Conservation (phyloP, 108 stramenopile genomes). For the Hondaea fermentalgiana region DNA sequence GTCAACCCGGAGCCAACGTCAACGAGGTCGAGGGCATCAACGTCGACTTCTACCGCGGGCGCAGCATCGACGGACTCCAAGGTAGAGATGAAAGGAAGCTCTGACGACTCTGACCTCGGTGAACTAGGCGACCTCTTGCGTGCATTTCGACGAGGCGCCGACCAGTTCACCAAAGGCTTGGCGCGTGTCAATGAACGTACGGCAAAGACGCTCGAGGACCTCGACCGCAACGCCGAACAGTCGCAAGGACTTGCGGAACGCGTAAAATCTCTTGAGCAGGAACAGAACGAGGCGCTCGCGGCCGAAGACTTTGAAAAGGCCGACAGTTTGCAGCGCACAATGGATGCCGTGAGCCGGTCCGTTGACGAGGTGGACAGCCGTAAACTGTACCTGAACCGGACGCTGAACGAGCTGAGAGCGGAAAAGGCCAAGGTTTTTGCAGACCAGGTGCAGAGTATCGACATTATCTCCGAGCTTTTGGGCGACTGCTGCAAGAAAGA, state of each 20-base stretch:
- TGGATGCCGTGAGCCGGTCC: background rate
- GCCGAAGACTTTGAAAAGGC: conserved; percentile 15
- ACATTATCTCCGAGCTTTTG: background rate
- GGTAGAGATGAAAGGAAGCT: background rate
- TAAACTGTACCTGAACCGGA: background rate
- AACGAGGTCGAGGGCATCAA: background rate
- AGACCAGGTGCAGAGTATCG: background rate
- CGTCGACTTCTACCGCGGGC: background rate
- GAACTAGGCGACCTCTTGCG: background rate
- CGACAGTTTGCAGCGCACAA: background rate
- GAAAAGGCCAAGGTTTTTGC: background rate
- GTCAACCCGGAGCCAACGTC: too few relatives aligned
- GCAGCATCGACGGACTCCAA: too few relatives aligned
- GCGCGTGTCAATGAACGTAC: background rate
- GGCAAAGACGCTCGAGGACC: background rate
- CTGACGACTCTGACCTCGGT: background rate
- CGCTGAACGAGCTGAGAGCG: background rate
- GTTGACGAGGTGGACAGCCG: background rate
- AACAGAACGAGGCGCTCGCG: background rate
- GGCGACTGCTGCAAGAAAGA: conserved; percentile 15
- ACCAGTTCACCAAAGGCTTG: background rate
- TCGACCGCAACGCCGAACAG: background rate
- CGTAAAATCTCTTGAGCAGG: background rate
- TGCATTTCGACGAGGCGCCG: background rate
- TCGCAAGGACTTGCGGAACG: background rate